Base-by-base conservation (phyloP, 192 early-diverging fungal species). In the Backusella luteola region DNA sequence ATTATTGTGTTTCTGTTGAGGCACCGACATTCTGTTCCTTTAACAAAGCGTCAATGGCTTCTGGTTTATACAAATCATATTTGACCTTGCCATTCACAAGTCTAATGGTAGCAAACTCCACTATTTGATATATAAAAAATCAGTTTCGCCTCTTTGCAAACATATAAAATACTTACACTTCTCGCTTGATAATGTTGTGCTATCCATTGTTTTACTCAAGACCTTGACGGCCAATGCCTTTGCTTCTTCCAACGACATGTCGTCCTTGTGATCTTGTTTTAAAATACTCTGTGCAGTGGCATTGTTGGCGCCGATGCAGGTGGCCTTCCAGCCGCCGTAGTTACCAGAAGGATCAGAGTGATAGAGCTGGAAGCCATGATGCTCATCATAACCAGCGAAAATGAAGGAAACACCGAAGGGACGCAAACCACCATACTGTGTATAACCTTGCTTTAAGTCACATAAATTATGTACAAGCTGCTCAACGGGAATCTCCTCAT, bases 391-490 rank as follows among this genome's bases (percentile, higher is more conserved):
- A 34, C 98, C 97, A 29, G 95, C 98, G 78, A 95, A 98, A 73
- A 99, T 87, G 83, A 99, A 98, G 26, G 97, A 98, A 15, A 99
- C 98, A 53, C 98, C 98, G 80, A 95, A 99, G 17, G 98, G 98
- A 84, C 98, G 97, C 67, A 99, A 86, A 75, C 96, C 94, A 83
- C 98, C 97, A 80, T 96, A 97, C 82, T 99, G 97, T 59, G 98
- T 99, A 84, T 98, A 99, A 66, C 96, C 95, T 79, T 99, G 98
- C 90, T 99, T 99, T 80, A 98, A 82, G 87, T 99, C 95, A 81
- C 97, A 97, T 73, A 99, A 88, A 71, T 88, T 88, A 80, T 98
- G 94, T 41, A 99, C 98, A 44, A 99, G 89, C 76, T 95, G 95
- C 80, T 99, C 98, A 56, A 92, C 92, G 4, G 96, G 96, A 76